These are phyloP conservation scores for Cladobotryum protrusum DNA, from an alignment of 2,329 filamentous ascomycete genomes.

Conservation along the genomic window DNA sequence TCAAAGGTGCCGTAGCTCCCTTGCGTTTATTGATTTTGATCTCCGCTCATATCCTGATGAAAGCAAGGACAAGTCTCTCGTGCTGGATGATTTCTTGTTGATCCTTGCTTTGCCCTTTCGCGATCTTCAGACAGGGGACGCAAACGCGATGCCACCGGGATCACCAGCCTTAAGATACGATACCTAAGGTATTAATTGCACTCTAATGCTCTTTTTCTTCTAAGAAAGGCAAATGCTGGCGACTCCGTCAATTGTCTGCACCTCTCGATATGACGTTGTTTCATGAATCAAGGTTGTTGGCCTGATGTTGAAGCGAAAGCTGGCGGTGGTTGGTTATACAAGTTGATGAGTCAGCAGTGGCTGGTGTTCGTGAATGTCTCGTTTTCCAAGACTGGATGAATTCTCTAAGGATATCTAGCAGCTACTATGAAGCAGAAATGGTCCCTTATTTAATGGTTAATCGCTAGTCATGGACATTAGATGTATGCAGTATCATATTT, in stretches of 20 bases:
- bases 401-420: too few species aligned
- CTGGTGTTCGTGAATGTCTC: neutral
- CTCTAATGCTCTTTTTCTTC: neutral
- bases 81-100: neutral
- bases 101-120: neutral
- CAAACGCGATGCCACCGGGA: neutral
- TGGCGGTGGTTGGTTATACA: slow-evolving; percentile 1
- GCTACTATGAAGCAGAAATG: too few species aligned
- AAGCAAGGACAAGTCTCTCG: neutral
- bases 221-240: neutral
- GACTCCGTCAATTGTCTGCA: too few species aligned
- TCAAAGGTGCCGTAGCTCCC: neutral
- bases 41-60: neutral
- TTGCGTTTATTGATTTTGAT: neutral
- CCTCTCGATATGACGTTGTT: too few species aligned
- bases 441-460: too few species aligned
- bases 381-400: too few species aligned
- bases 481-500: too few species aligned
- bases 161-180: neutral
- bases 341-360: slow-evolving; percentile 17
- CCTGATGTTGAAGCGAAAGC: neutral
- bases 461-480: too few species aligned
- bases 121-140: neutral
- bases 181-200: too few species aligned
- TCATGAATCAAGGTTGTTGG: too few species aligned